Evolutionary conservation across 2,329 filamentous ascomycete species (phyloP), one percentile per base, ranked within the genome.

Genomic region (Epichloe festucae): DNA sequence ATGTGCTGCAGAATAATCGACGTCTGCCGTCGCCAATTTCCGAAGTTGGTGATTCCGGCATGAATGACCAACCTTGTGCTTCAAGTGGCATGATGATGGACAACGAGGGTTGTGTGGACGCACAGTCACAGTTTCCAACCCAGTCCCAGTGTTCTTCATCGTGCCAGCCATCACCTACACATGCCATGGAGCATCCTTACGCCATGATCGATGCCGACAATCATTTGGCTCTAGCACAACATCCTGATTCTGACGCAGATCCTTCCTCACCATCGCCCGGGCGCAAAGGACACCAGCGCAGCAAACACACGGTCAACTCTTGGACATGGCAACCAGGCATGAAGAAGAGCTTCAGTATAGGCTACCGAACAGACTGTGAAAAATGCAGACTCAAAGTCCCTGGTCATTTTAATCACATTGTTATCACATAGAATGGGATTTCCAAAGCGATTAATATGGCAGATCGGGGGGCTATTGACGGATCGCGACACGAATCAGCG

Each of bases 321-420:
- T 81, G 78, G 78, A 81, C 78, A 2, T 70, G 73, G 60, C 76
- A 81, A 54, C 77, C 78, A 0, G 78, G 78, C 57, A 81, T 80
- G 76, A 85, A 84, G 67, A 79, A 78, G 63, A 81, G 77, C 55
- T 84, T 89, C 64, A 86, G 84, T 60, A 88, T 89, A 79, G 86
- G 86, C 48, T 89, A 84, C 68, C 74, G 85, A 56, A 76, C 82
- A 12, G 85, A 88, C 65, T 90, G 86, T 63, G 85, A 89, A 55
- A 89, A 89, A 66, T 90, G 86, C 67, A 77, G 76, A 44, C 74
- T 78, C 63, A 85, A 82, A 63, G 83, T 88, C 7, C 85, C 86
- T 0, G 86, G 86, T 1, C 86, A 90, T 63, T 89, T 88, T 63
- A 89, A 85, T 61, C 86, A 90, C 66, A 87, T 89, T 54, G 81